A percentile compares a stretch with the other conserved stretches of the same genome.
Evolutionary conservation across 1,139 yeast genomes (phyloP).

Genomic region (Martiniozyma asiatica): DNA sequence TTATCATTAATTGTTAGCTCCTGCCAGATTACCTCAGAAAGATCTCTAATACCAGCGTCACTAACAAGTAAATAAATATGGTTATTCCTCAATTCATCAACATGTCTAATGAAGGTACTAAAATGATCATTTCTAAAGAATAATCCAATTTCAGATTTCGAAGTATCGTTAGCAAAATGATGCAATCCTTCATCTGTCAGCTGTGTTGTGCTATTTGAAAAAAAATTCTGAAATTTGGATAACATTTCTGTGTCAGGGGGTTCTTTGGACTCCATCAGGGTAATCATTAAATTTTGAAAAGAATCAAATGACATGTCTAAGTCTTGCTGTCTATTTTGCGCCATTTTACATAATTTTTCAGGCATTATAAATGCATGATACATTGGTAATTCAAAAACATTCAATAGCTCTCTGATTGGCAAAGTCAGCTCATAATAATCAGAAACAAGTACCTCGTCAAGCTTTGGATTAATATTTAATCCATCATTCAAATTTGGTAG

Average conservation of each 20-base stretch:
- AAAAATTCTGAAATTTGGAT: conserved; percentile 25
- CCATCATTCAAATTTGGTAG: conserved; percentile 67
- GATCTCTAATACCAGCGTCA: conserved; percentile 49
- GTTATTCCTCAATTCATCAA: conserved; percentile 20
- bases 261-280: conserved; percentile 12
- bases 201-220: conserved; percentile 50
- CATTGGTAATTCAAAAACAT: conserved; percentile 29
- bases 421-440: conserved; percentile 17
- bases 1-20: conserved; percentile 53
- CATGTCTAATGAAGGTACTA: conserved; percentile 50
- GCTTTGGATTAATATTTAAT: conserved; percentile 57
- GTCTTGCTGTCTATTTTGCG: not conserved
- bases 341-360: conserved; percentile 7
- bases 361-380: conserved; percentile 42
- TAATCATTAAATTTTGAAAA: conserved; percentile 31
- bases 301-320: conserved; percentile 25
- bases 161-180: conserved; percentile 24
- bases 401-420: conserved; percentile 22
- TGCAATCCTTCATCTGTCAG: conserved; percentile 53
- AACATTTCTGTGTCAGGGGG: conserved; percentile 5
- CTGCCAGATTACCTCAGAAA: conserved; percentile 60
- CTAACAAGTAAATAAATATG: conserved; percentile 53
- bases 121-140: conserved; percentile 83
- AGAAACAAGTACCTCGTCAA: conserved; percentile 26
- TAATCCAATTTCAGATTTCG: conserved; percentile 41